Percentiles rank a stretch among this genome's conserved stretches.
phyloP scores from a whole-genome alignment of 768 basidiomycete genomes.

The Lentinula aciculospora region DNA sequence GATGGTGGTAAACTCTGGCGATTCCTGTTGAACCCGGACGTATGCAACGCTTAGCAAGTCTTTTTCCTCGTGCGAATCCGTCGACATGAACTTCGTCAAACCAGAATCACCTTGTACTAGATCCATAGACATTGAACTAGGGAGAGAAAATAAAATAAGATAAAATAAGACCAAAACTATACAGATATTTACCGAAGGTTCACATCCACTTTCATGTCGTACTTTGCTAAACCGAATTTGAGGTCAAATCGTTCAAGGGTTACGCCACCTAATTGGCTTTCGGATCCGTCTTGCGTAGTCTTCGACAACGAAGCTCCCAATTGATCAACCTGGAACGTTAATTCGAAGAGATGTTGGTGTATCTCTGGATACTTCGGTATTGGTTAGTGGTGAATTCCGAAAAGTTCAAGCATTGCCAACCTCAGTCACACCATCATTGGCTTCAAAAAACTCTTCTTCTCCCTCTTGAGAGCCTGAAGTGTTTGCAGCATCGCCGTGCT shows the following conservation, averaged over 20 bases:
- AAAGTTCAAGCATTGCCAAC: conserved; percentile 26
- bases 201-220: conserved; percentile 82
- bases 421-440: conserved; percentile 52
- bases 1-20: conserved; percentile 76
- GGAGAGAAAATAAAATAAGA: conserved; percentile 8
- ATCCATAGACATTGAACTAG: conserved; percentile 73
- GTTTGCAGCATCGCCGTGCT: conserved; percentile 30
- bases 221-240: conserved; percentile 69
- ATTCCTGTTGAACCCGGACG: conserved; percentile 70
- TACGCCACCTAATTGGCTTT: conserved; percentile 75
- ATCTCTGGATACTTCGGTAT: conserved; percentile 31
- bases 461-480: conserved; percentile 23
- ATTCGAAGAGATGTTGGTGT: conserved; percentile 66
- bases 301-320: conserved; percentile 78
- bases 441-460: conserved; percentile 69
- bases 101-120: conserved; percentile 50
- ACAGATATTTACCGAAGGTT: conserved; percentile 54
- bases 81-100: conserved; percentile 63
- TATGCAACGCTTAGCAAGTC: conserved; percentile 82
- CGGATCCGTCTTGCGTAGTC: conserved; percentile 51
- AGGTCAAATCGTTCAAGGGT: conserved; percentile 75
- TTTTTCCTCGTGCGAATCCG: conserved; percentile 33
- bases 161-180: neutral
- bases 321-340: conserved; percentile 83
- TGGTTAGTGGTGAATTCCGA: neutral